phyloP scores from a whole-genome alignment of 805 yeast genomes.

The Yarrowia sp. region DNA sequence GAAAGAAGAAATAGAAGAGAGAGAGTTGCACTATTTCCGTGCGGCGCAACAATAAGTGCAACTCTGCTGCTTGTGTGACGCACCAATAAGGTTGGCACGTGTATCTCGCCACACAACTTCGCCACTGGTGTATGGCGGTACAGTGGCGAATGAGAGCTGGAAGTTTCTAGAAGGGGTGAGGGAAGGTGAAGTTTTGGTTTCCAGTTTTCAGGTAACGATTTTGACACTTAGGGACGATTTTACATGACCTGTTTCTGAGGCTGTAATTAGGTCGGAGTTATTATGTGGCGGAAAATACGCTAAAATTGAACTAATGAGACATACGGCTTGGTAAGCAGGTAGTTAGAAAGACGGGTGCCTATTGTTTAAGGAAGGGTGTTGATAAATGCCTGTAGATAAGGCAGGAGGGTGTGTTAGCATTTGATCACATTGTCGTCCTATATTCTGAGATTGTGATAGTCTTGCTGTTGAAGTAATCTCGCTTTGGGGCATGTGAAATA shows the following conservation, averaged over 20 bases:
- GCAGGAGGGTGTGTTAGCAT: too few relatives aligned
- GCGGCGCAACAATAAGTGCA: conserved; percentile 9
- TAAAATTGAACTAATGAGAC: conserved; percentile 21
- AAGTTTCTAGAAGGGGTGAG: neutral
- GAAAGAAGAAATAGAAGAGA: conserved; percentile 38
- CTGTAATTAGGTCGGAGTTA: too few relatives aligned
- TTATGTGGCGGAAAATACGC: neutral
- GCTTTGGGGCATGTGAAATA: too few relatives aligned
- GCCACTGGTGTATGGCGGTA: conserved; percentile 1
- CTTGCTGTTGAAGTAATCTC: too few relatives aligned
- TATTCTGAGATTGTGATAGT: too few relatives aligned
- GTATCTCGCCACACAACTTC: conserved; percentile 13
- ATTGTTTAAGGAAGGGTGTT: too few relatives aligned
- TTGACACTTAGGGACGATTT: neutral
- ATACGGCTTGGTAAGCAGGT: conserved; percentile 1
- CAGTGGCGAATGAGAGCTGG: neutral
- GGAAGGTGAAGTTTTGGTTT: neutral
- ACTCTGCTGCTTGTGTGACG: conserved; percentile 16
- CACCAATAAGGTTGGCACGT: conserved; percentile 23
- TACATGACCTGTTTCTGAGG: too few relatives aligned
- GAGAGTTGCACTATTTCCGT: conserved; percentile 1
- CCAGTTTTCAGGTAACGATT: neutral
- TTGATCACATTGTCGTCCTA: too few relatives aligned
- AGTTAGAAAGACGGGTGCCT: too few relatives aligned
- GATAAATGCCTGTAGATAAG: too few relatives aligned